Conservation (phyloP, 2,329 filamentous ascomycete species). For the Fusarium phyllophilum region DNA sequence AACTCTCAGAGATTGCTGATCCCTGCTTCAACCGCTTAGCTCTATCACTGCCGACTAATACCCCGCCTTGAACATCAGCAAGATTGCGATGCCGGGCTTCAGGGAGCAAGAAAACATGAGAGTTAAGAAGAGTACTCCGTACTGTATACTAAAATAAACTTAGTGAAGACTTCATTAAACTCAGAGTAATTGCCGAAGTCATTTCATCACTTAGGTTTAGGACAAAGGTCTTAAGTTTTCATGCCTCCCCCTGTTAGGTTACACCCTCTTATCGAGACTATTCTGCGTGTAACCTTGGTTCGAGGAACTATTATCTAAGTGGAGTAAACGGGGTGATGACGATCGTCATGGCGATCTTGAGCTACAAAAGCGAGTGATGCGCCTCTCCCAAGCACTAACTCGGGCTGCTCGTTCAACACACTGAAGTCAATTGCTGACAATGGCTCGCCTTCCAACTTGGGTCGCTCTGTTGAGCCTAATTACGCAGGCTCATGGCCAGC, state of each 20-base stretch:
- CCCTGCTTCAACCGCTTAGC: constrained; percentile 14
- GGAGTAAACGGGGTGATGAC: background rate
- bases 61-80: constrained; percentile 8
- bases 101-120: too few relatives aligned
- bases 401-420: too few relatives aligned
- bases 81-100: background rate
- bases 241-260: background rate
- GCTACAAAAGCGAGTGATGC: background rate
- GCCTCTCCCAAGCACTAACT: background rate
- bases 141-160: too few relatives aligned
- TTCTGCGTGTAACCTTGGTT: background rate
- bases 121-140: too few relatives aligned
- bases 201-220: too few relatives aligned
- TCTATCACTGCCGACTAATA: background rate
- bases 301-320: background rate
- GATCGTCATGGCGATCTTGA: background rate
- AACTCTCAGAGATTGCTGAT: constrained; percentile 5
- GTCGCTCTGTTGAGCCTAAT: constrained; percentile 21
- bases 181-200: too few relatives aligned
- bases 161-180: too few relatives aligned
- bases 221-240: too few relatives aligned
- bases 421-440: background rate
- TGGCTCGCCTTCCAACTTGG: background rate
- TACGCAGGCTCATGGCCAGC: constrained; percentile 1
- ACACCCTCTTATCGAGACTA: background rate